Conservation (phyloP, 1,139 yeast species). For the Protomyces macrosporus region DNA sequence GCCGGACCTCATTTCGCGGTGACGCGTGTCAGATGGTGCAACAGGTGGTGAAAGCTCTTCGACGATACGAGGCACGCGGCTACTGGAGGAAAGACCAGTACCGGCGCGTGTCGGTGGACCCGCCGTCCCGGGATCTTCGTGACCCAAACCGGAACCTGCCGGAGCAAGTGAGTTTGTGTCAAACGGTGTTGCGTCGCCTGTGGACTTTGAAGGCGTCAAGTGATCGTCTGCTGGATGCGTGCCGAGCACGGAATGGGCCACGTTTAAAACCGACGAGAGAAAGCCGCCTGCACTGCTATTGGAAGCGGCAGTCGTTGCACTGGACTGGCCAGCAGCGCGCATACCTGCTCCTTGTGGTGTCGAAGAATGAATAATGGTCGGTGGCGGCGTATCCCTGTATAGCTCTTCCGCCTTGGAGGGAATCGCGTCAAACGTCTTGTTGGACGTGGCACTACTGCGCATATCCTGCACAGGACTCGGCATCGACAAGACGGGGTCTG, state of each 20-base stretch:
- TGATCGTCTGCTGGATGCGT: neutral
- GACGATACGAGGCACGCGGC: neutral
- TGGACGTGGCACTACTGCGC: neutral
- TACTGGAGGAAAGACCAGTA: neutral
- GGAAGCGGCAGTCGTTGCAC: neutral
- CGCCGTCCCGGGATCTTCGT: too few relatives aligned
- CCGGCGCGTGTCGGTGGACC: neutral
- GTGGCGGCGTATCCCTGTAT: neutral
- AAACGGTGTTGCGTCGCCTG: neutral
- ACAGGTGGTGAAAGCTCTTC: neutral
- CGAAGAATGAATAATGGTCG: neutral
- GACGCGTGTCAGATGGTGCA: neutral
- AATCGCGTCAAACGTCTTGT: too few relatives aligned
- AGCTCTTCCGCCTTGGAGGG: neutral
- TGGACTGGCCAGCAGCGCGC: neutral
- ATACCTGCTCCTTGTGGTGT: neutral
- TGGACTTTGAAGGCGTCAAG: neutral
- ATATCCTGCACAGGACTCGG: neutral
- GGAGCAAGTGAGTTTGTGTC: neutral
- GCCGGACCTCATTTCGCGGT: slow-evolving; percentile 6
- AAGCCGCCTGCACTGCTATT: neutral
- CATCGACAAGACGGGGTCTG: neutral
- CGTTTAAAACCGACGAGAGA: neutral
- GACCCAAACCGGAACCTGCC: too few relatives aligned
- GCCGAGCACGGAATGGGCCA: neutral